Evolutionary conservation across 2,329 filamentous ascomycete species (phyloP), one percentile per base, ranked within the genome.

Genomic region (Orbilia javanica): DNA sequence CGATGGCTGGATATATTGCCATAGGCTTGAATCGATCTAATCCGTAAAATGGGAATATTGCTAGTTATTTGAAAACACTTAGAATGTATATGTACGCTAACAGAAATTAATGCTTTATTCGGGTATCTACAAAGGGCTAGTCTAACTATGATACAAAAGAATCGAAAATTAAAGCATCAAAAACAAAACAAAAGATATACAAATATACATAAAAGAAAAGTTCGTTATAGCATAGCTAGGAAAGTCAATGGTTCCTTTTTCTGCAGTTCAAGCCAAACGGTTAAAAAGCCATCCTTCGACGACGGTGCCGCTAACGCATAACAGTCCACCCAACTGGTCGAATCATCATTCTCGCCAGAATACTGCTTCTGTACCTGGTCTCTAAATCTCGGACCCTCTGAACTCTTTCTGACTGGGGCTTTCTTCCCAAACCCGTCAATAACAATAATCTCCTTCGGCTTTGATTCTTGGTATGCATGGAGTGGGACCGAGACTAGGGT

Each of bases 171-270:
- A n/a, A n/a, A 50, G 22, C 18, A 25, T 34, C 20, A 53, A 48
- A 50, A 55, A 29, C 50, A 55, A 34, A 13, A 18, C 44, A 36
- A 64, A 64, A 46, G 20, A 44, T 44, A 10, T 44, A 44, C 42
- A 44, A 20, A n/a, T 7, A 60, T 20, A 15, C 18, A 27, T 36
- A 36, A 36, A 11, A 62, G 44, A 22, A 18, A 64, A 31, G n/a
- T 31, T 20, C n/a, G 27, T 68, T 64, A 75, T n/a, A 75, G 18
- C 73, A 77, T 77, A 22, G 73, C 73, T 10, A 77, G 18, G 62
- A 77, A 77, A 8, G 73, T 71, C 11, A 77, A 67, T 7, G 67
- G 66, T 15, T 77, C 73, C 0, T 18, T 36, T 39, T 60, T 55
- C 50, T 77, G 73, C 7, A 71, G 29, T 3, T 53, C 18, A 18